Evolutionary conservation across 495 filamentous ascomycete species (phyloP).

Genomic region (Glutinoglossum americanum): DNA sequence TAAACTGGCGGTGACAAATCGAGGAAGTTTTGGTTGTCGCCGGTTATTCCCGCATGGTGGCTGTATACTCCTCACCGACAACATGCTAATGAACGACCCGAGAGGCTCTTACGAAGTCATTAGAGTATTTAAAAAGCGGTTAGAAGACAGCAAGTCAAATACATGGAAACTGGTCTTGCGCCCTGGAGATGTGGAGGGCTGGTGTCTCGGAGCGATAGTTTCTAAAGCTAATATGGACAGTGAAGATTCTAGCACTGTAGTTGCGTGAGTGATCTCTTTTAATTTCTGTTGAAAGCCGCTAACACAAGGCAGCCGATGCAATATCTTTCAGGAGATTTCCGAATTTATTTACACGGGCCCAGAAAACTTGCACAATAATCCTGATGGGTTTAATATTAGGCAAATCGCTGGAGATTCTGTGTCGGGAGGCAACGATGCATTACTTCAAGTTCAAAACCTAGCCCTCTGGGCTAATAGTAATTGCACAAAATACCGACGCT

Average conservation of each 20-base stretch:
- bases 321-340: not conserved
- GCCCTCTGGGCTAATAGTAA: not conserved
- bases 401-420: not conserved
- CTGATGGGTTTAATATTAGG: not conserved
- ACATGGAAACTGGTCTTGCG: slow-evolving; percentile 3
- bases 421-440: not conserved
- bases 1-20: not conserved
- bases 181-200: not conserved
- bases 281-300: not conserved
- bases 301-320: not conserved
- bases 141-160: not conserved
- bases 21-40: not conserved
- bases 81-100: not conserved
- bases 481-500: not conserved
- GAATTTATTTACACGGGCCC: not conserved
- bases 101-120: not conserved
- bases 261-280: not conserved
- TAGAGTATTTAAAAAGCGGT: not conserved
- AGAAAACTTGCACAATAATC: not conserved
- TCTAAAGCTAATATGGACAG: not conserved
- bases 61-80: not conserved
- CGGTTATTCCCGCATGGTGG: slow-evolving; percentile 3
- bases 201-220: not conserved
- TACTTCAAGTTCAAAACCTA: not conserved
- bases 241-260: not conserved